phyloP scores from a whole-genome alignment of 139 green algal genomes.

The Nannochloris sp. region DNA sequence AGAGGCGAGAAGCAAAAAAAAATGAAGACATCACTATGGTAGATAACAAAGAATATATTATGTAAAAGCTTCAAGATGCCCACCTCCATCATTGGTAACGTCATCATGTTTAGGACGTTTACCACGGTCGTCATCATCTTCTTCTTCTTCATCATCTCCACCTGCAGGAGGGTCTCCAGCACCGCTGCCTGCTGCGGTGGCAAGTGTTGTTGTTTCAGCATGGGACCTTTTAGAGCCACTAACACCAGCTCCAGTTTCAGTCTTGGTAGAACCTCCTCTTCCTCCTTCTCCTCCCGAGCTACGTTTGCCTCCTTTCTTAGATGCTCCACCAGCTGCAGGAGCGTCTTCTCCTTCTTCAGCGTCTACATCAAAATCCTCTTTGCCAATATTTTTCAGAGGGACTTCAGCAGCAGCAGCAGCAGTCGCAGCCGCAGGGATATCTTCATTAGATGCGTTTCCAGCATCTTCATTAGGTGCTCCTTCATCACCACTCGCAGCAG shows the following conservation, averaged over 20 bases:
- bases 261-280: background rate
- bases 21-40: too few relatives aligned
- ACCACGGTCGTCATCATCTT: background rate
- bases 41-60: too few relatives aligned
- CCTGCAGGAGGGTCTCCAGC: background rate
- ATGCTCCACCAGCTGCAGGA: slow-evolving; percentile 5
- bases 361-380: background rate
- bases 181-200: background rate
- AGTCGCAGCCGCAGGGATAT: background rate
- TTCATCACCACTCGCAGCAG: background rate
- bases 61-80: too few relatives aligned
- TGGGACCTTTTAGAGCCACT: background rate
- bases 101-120: background rate
- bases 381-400: background rate
- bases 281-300: background rate
- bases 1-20: too few relatives aligned
- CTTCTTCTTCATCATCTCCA: background rate
- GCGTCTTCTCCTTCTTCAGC: background rate
- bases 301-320: background rate
- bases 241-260: background rate
- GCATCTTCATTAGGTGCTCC: background rate
- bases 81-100: background rate
- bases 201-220: too few relatives aligned
- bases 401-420: background rate
- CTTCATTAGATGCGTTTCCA: background rate